A percentile compares a stretch with the other conserved stretches of the same genome.
Evolutionary conservation across 345 rosid genomes (phyloP).

Genomic region (Anacardium occidentale): DNA sequence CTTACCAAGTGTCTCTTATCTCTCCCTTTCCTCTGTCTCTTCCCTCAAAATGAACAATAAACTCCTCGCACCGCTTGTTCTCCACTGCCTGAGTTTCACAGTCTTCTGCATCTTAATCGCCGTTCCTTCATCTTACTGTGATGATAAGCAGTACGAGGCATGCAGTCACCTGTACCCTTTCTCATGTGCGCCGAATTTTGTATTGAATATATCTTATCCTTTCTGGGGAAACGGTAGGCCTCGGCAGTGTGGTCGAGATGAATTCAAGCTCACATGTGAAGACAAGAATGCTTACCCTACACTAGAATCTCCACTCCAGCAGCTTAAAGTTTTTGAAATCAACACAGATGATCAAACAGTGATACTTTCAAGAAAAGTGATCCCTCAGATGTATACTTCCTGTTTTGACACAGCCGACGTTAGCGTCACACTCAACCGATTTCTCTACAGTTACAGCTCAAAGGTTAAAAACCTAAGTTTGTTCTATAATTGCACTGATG

Average conservation of each 20-base stretch:
- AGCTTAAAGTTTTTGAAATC: slow-evolving; percentile 7
- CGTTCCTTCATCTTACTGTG: neutral
- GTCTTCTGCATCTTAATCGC: neutral
- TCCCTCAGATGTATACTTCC: no score
- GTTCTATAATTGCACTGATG: slow-evolving; percentile 26
- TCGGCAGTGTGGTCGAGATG: slow-evolving; percentile 28
- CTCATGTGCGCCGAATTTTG: neutral
- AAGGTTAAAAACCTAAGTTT: slow-evolving; percentile 22
- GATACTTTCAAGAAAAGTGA: slow-evolving; percentile 9
- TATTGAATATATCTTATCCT: slow-evolving; percentile 28
- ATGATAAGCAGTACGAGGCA: neutral
- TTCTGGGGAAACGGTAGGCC: slow-evolving; percentile 42
- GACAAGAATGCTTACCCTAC: neutral
- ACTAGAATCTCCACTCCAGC: neutral
- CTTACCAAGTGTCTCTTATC: neutral
- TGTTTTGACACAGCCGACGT: slow-evolving; percentile 21
- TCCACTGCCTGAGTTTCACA: no score
- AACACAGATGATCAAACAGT: neutral
- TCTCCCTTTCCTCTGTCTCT: no score
- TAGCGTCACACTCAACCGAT: neutral
- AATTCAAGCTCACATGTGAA: slow-evolving; percentile 35
- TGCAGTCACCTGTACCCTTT: neutral
- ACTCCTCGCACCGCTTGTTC: no score
- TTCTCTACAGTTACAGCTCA: neutral
- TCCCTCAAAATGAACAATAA: no score